A percentile compares a stretch with the other conserved stretches of the same genome.
These are phyloP conservation scores for Coix lacrymajobi DNA, from an alignment of 176 grass and related monocot species.

Conservation along the genomic window DNA sequence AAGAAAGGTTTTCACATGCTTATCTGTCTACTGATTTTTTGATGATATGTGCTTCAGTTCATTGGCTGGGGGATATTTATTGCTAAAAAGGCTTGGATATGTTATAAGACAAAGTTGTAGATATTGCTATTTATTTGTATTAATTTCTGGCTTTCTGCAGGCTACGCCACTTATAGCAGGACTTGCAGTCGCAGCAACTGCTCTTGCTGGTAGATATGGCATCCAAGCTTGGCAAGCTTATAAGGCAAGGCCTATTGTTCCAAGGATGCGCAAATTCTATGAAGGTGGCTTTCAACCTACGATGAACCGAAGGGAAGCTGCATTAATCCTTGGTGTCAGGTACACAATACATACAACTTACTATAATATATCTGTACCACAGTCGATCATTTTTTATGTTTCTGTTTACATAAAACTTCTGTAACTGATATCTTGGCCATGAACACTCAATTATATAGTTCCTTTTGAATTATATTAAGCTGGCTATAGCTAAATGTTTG, in stretches of 20 bases:
- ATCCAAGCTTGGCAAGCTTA: constrained; percentile 92
- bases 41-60: neutral
- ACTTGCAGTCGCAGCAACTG: constrained; percentile 68
- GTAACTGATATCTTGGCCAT: neutral
- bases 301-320: constrained; percentile 78
- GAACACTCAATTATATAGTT: neutral
- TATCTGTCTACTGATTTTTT: neutral
- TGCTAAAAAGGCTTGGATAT: constrained; percentile 5
- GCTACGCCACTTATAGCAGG: constrained; percentile 71
- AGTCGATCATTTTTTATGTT: neutral
- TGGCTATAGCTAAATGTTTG: neutral
- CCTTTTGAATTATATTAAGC: neutral
- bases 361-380: neutral
- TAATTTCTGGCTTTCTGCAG: constrained; percentile 33
- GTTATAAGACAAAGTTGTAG: neutral
- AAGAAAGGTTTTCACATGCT: neutral
- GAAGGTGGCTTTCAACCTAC: constrained; percentile 88
- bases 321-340: constrained; percentile 85
- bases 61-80: neutral
- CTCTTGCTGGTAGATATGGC: constrained; percentile 62
- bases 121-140: constrained; percentile 4
- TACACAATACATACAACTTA: constrained; percentile 18
- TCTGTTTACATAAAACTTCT: neutral
- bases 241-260: constrained; percentile 74
- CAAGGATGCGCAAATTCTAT: constrained; percentile 90